Conservation (phyloP, 495 filamentous ascomycete species). For the Neurospora sp. region DNA sequence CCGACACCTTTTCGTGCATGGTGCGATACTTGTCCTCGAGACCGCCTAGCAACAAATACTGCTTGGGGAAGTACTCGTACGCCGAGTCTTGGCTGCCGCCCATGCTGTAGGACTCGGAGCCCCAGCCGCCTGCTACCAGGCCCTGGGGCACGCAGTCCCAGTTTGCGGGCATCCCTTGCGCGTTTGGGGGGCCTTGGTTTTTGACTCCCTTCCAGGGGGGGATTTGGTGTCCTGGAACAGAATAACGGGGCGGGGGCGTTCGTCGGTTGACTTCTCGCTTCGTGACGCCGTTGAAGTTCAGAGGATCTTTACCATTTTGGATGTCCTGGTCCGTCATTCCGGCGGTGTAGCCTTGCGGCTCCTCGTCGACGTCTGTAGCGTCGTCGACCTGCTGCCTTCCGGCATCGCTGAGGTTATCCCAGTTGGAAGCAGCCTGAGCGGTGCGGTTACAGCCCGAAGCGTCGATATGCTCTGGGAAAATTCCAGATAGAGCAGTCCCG, state of each 20-base stretch:
- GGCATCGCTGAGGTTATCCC: slow-evolving; percentile 8
- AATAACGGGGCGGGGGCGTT: not conserved
- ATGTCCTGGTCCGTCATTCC: not conserved
- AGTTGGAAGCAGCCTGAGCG: slow-evolving; percentile 15
- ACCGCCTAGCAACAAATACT: slow-evolving; percentile 72
- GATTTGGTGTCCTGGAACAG: not conserved
- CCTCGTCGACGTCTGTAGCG: not conserved
- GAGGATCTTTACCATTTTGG: not conserved
- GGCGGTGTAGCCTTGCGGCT: slow-evolving; percentile 5
- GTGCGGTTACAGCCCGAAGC: slow-evolving; percentile 50
- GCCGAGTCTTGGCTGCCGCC: slow-evolving; percentile 83
- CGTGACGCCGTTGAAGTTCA: not conserved
- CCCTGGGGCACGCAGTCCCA: slow-evolving; percentile 47
- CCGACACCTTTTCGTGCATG: slow-evolving; percentile 68
- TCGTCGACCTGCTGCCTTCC: slow-evolving; percentile 15
- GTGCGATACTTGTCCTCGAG: slow-evolving; percentile 66
- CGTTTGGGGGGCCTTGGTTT: not conserved
- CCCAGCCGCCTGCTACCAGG: slow-evolving; percentile 29
- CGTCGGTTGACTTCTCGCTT: not conserved
- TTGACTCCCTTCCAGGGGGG: not conserved
- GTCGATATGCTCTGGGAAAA: slow-evolving; percentile 78
- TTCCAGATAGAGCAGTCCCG: slow-evolving; percentile 62
- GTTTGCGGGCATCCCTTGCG: slow-evolving; percentile 16
- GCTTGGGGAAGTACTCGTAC: slow-evolving; percentile 92
- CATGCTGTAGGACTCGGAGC: slow-evolving; percentile 40